Evolutionary conservation across 208 protist genomes (phyloP).

Genomic region (Giardia muris): DNA sequence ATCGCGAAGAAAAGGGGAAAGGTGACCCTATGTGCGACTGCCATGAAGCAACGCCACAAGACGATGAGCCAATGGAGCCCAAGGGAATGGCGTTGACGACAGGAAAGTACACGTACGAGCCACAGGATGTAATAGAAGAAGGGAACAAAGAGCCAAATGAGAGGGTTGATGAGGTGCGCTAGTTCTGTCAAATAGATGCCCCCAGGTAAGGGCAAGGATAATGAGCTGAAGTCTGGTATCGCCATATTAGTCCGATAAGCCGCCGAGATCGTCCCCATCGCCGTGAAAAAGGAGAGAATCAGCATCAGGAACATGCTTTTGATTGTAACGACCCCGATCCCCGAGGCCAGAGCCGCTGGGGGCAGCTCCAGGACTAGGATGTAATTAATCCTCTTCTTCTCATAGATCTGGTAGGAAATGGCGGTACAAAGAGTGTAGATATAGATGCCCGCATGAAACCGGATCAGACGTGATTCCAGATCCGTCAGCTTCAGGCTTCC

Average conservation of each 20-base stretch:
- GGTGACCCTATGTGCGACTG: not conserved
- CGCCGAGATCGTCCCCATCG: not conserved
- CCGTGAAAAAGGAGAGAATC: not conserved
- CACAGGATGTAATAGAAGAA: not conserved
- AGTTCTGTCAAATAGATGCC: not conserved
- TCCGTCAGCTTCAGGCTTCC: too few relatives aligned
- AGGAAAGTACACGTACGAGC: not conserved
- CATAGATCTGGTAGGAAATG: not conserved
- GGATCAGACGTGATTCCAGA: not conserved
- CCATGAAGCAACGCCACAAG: not conserved
- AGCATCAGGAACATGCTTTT: not conserved
- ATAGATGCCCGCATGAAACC: not conserved
- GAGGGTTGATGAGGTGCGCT: not conserved
- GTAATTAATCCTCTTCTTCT: not conserved
- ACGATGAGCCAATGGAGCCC: not conserved
- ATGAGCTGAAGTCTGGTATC: not conserved
- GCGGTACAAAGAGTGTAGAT: not conserved
- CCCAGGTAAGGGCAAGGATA: not conserved
- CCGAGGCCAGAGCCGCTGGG: not conserved
- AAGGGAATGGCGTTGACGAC: not conserved
- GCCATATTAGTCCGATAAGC: too few relatives aligned
- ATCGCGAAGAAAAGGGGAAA: not conserved
- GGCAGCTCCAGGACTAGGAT: not conserved
- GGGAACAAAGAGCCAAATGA: not conserved
- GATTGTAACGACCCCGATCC: not conserved